Percentiles rank a stretch among this genome's conserved stretches.
Evolutionary conservation across 1,139 yeast genomes (phyloP).

Genomic region (Citeromyces siamensis): DNA sequence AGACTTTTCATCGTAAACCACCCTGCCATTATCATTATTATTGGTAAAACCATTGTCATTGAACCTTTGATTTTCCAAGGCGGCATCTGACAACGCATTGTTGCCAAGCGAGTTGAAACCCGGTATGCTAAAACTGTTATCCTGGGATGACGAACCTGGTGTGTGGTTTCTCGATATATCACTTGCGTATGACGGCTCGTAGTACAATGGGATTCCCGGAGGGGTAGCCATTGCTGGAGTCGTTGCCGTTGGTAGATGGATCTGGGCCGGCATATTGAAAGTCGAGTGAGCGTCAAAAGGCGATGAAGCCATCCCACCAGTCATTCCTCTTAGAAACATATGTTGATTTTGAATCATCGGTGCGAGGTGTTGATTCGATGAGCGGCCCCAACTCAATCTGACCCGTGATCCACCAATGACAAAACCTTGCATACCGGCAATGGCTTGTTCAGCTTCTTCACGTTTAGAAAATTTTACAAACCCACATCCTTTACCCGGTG

Average conservation of each 20-base stretch:
- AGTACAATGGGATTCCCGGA: background rate
- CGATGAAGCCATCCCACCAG: slow-evolving; percentile 1
- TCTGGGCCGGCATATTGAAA: background rate
- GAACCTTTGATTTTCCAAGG: too few species aligned
- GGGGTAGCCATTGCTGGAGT: slow-evolving; percentile 1
- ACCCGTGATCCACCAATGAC: slow-evolving; percentile 80
- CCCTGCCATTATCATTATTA: too few species aligned
- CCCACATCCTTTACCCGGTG: slow-evolving; percentile 90
- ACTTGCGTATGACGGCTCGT: slow-evolving; percentile 2
- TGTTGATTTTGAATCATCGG: background rate
- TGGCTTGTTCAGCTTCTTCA: slow-evolving; percentile 83
- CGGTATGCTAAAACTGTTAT: too few species aligned
- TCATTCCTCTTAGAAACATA: slow-evolving; percentile 1
- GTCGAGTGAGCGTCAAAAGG: background rate
- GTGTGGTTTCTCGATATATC: too few species aligned
- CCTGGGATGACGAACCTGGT: too few species aligned
- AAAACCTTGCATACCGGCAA: slow-evolving; percentile 86
- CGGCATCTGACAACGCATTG: too few species aligned
- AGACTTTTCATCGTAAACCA: too few species aligned
- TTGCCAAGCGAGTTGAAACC: too few species aligned
- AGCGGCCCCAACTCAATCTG: slow-evolving; percentile 83
- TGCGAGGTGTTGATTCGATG: slow-evolving; percentile 9
- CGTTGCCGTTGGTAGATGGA: too few species aligned
- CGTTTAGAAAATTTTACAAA: slow-evolving; percentile 75
- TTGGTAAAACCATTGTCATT: too few species aligned